A percentile compares a stretch with the other conserved stretches of the same genome.
Conservation (phyloP, 441 rosid genomes). For the Theobroma grandiflorum region DNA sequence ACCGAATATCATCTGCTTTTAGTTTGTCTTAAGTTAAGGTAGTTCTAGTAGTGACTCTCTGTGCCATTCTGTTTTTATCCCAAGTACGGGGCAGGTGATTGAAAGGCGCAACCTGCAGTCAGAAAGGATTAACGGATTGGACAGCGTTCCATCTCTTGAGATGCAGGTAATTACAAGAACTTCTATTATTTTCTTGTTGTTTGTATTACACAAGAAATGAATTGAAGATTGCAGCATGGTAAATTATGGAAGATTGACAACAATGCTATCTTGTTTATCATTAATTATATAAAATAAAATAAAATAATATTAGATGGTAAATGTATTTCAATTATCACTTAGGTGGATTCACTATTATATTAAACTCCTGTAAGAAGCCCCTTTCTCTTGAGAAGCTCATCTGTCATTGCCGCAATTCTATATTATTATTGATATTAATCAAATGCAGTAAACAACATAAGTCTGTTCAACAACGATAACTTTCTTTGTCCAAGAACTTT, state of each 20-base stretch:
- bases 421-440: background rate
- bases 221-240: background rate
- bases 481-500: background rate
- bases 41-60: background rate
- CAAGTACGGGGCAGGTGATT: slow-evolving; percentile 45
- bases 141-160: slow-evolving; percentile 39
- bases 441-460: background rate
- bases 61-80: background rate
- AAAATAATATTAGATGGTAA: background rate
- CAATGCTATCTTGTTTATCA: background rate
- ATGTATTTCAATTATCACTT: background rate
- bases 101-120: slow-evolving; percentile 38
- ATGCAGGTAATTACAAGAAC: slow-evolving; percentile 36
- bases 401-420: background rate
- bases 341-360: background rate
- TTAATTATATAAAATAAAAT: background rate
- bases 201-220: background rate
- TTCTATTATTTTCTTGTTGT: background rate
- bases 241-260: background rate
- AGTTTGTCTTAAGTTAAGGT: background rate
- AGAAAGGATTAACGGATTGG: slow-evolving; percentile 28
- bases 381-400: background rate
- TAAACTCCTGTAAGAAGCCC: background rate
- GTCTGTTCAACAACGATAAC: background rate
- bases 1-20: background rate